These are phyloP conservation scores for Cryptosporidium andersoni DNA, from an alignment of 169 alveolate genomes.

Conservation along the genomic window DNA sequence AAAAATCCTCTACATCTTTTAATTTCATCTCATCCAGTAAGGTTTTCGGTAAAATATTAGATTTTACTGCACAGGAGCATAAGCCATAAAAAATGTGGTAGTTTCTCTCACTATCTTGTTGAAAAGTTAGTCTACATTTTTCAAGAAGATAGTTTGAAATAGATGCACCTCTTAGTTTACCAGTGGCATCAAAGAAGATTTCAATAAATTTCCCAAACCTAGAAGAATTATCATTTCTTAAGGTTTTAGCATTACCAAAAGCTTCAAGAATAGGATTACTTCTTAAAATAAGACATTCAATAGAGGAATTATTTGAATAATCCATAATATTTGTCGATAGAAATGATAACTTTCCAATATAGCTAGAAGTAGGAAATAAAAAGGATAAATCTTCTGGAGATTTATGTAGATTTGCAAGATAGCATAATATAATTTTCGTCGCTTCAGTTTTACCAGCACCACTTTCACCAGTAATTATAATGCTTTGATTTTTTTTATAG, in stretches of 20 bases:
- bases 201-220: slow-evolving; percentile 98
- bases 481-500: slow-evolving; percentile 86
- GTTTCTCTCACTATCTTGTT: slow-evolving; percentile 84
- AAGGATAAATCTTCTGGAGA: background rate
- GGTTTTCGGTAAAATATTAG: slow-evolving; percentile 49
- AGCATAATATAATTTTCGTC: slow-evolving; percentile 86
- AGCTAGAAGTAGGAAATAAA: background rate
- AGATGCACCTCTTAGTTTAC: slow-evolving; percentile 78
- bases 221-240: slow-evolving; percentile 95
- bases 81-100: slow-evolving; percentile 86
- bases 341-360: background rate
- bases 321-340: background rate
- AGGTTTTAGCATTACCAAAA: slow-evolving; percentile 98
- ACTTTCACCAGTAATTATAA: slow-evolving; percentile 92
- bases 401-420: slow-evolving; percentile 80
- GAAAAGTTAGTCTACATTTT: slow-evolving; percentile 86
- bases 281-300: slow-evolving; percentile 79
- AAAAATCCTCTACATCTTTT: slow-evolving; percentile 17
- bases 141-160: slow-evolving; percentile 87
- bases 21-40: slow-evolving; percentile 19
- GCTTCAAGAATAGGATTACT: slow-evolving; percentile 98
- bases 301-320: slow-evolving; percentile 8
- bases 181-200: slow-evolving; percentile 89
- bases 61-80: slow-evolving; percentile 74
- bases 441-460: slow-evolving; percentile 95